Base-by-base conservation (phyloP, 129 eudicot genomes). In the Dittrichia graveolens region DNA sequence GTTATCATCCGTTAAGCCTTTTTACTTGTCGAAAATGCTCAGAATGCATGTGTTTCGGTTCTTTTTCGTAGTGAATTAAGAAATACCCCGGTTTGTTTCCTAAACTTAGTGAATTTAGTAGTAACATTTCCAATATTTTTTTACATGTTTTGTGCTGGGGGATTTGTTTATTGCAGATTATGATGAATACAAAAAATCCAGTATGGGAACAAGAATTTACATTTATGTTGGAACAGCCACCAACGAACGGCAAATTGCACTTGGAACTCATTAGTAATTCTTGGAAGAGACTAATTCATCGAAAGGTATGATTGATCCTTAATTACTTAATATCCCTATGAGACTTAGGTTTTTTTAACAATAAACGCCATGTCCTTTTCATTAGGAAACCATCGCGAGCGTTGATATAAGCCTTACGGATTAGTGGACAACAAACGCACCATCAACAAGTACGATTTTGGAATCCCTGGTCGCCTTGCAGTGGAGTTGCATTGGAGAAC, bases 401-500 rank as follows among this genome's bases (percentile, higher is more conserved):
- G 75, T 82, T 19, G 90, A 86, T 73, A 75, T 86, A 61, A 49
- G 61, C 67, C 86, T 86, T 9, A 67, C 78, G 15, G 90, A 86
- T 18, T 86, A 3, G 81, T 86, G 18, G 49, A 11, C 58, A 84
- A 78, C 64, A 89, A 82, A 85, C 53, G 90, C 73, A 86, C 80
- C 78, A 82, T 82, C 41, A 77, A 84, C 56, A 78, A 59, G 43
- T 82, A 82, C 72, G 59, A 74, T 67, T 91, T 84, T 53, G 80
- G 83, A 38, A 88, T 81, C 80, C 80, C 83, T 1, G 83, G 91
- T 58, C 61, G 73, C 41, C 69, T 89, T 83, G 85, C 83, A 78
- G 79, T 89, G 43, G 91, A 86, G 76, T 67, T 89, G 84, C 91
- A 86, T 50, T 89, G 96, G 91, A 79, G 85, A 68, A 74, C 87